Conservation (phyloP, 139 green algal species). For the Tetradesmus obliquus region DNA sequence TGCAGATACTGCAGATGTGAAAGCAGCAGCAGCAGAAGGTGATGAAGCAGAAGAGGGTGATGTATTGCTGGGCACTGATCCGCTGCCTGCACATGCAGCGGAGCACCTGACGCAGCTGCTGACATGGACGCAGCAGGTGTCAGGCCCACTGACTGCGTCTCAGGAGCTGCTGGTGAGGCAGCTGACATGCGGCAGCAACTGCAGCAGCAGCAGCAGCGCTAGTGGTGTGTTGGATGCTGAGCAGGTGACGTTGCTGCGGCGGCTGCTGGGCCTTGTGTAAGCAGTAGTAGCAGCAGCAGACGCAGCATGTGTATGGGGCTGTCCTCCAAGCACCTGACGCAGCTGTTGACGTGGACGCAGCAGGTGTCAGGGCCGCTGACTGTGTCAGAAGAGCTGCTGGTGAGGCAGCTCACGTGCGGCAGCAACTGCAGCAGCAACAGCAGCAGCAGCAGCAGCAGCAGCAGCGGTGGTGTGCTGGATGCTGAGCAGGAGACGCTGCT, state of each 20-base stretch:
- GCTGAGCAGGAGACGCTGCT: conserved; percentile 22
- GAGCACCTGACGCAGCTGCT: conserved; percentile 20
- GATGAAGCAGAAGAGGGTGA: neutral
- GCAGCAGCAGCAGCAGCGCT: neutral
- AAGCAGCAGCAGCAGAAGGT: neutral
- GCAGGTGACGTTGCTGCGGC: conserved; percentile 29
- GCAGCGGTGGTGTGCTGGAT: neutral
- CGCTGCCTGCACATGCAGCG: neutral
- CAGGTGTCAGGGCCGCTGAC: neutral
- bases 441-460: neutral
- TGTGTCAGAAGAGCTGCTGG: neutral
- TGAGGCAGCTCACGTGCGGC: neutral
- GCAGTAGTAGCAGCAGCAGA: too few relatives aligned
- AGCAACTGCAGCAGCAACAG: neutral
- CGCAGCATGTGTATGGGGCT: too few relatives aligned
- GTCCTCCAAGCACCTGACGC: neutral
- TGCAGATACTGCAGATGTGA: neutral
- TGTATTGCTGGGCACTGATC: neutral
- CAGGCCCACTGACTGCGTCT: neutral
- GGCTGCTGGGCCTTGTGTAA: neutral
- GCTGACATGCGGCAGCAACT: conserved; percentile 23
- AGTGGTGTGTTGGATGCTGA: neutral
- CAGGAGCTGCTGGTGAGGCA: neutral
- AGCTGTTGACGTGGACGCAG: conserved; percentile 6
- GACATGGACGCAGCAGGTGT: neutral